Conservation (phyloP, 1,284 basidiomycete species). For the Filobasidium uniguttulatum region DNA sequence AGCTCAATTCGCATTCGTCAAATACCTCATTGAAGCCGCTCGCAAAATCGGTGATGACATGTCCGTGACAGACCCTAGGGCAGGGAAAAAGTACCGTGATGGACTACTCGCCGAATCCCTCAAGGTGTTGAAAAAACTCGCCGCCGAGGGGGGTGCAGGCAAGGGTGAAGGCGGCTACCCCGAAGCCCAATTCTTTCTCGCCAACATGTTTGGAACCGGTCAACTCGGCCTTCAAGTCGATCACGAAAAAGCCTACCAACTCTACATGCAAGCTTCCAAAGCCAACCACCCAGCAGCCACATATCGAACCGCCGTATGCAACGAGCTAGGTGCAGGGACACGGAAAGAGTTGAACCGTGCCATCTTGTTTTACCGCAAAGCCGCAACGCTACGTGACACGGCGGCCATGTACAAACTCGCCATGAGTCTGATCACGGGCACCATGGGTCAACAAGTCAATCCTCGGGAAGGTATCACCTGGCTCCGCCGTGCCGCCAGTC, state of each 20-base stretch:
- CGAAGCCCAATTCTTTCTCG: constrained; percentile 98
- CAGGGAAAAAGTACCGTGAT: constrained; percentile 72
- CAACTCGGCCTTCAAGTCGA: constrained; percentile 87
- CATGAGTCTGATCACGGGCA: constrained; percentile 80
- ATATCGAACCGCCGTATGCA: constrained; percentile 96
- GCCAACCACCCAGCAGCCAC: constrained; percentile 91
- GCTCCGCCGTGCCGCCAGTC: constrained; percentile 86
- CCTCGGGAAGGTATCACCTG: constrained; percentile 85
- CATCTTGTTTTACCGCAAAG: constrained; percentile 91
- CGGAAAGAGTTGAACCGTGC: constrained; percentile 74
- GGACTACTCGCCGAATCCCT: constrained; percentile 73
- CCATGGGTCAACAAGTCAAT: constrained; percentile 71
- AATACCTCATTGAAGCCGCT: constrained; percentile 98
- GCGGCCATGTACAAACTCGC: constrained; percentile 99
- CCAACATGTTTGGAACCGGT: constrained; percentile 93
- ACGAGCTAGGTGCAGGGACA: constrained; percentile 99
- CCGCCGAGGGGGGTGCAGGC: constrained; percentile 42
- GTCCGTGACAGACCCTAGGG: constrained; percentile 40
- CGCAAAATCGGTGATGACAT: constrained; percentile 81
- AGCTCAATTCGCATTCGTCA: constrained; percentile 93
- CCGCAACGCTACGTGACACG: constrained; percentile 88
- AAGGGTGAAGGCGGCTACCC: constrained; percentile 55
- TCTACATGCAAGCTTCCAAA: constrained; percentile 96
- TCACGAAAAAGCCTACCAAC: constrained; percentile 92
- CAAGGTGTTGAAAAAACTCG: constrained; percentile 81